Evolutionary conservation across 805 yeast species (phyloP), one percentile per base, ranked within the genome.

Genomic region (Diddensiella caesifluorescens): DNA sequence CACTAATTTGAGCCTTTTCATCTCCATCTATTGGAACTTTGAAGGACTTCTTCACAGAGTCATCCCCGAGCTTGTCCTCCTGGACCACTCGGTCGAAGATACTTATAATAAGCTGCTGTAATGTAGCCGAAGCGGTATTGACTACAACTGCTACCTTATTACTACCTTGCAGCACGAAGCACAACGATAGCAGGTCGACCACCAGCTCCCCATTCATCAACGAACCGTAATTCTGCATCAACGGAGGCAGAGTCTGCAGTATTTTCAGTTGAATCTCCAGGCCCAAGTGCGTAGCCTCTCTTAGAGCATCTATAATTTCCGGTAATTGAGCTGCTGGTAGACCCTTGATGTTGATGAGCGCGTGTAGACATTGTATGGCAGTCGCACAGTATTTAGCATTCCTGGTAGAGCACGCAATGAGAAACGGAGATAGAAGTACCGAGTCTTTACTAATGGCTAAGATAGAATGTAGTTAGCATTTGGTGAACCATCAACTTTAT

Each of bases 51-150:
- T 46, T 25, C 16, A 35, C 25, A 12, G 47, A 13, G 7, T 47
- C 57, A 3, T 23, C n/a, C 2, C 52, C 56, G 7, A 45, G 18
- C 5, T 57, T 53, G 43, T 67, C 73, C 32, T 73, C 75, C 3
- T 62, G 67, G 13, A 57, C 49, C 35, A 77, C 71, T 55, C 77
- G 71, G 42, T 90, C 97, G 60, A 83, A 90, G 0, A 88, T 74
- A 22, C 83, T 76, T 27, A 83, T 77, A 34, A 88, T 72, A 32
- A 92, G 64, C 59, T 92, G 97, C 48, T 88, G 94, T 35, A 88
- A 71, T 2, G 97, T 87, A 2, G 97, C 98, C 38, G 86, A 79
- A 0, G 97, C 96, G 0, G 97, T 85, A 54, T 88, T 89, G 10
- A 77, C 71, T 4, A 92, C 95, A 52, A 85, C 84, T 0, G 83